These are phyloP conservation scores for Ascochyta koolunga DNA, from an alignment of 2,329 filamentous ascomycete genomes.

Conservation along the genomic window DNA sequence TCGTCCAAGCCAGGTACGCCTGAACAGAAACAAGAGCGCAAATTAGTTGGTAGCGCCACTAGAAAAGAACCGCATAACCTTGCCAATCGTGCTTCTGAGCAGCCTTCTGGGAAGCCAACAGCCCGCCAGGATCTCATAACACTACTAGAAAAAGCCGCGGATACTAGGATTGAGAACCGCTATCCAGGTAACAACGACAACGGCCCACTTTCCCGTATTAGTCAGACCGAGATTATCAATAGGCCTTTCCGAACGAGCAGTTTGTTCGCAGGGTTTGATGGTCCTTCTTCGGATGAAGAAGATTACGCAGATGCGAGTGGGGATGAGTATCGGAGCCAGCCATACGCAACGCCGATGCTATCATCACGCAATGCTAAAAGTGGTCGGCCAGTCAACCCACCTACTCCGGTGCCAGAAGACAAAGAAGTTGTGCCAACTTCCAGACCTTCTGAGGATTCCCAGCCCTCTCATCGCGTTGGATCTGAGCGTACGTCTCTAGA, in stretches of 20 bases:
- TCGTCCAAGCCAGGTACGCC: constrained; percentile 57
- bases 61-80: constrained; percentile 27
- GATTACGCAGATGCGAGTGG: constrained; percentile 68
- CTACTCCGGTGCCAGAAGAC: constrained; percentile 52
- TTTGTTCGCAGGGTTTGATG: constrained; percentile 85
- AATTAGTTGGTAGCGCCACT: background rate
- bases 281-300: constrained; percentile 60
- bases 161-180: constrained; percentile 60
- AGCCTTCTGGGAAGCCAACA: constrained; percentile 20
- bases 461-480: constrained; percentile 23
- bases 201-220: constrained; percentile 67
- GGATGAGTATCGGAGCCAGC: constrained; percentile 62
- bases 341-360: constrained; percentile 53
- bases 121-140: constrained; percentile 40
- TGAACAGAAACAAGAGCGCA: constrained; percentile 27
- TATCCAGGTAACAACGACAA: constrained; percentile 85
- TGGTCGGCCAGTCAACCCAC: constrained; percentile 51
- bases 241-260: constrained; percentile 79
- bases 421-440: constrained; percentile 43
- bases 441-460: constrained; percentile 41
- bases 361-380: constrained; percentile 56
- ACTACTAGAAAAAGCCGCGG: constrained; percentile 37
- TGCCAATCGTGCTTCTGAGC: constrained; percentile 17
- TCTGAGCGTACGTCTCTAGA: constrained; percentile 46
- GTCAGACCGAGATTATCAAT: constrained; percentile 63